These are phyloP conservation scores for Stephanodiscus triporus DNA, from an alignment of 108 stramenopile species.

Conservation along the genomic window DNA sequence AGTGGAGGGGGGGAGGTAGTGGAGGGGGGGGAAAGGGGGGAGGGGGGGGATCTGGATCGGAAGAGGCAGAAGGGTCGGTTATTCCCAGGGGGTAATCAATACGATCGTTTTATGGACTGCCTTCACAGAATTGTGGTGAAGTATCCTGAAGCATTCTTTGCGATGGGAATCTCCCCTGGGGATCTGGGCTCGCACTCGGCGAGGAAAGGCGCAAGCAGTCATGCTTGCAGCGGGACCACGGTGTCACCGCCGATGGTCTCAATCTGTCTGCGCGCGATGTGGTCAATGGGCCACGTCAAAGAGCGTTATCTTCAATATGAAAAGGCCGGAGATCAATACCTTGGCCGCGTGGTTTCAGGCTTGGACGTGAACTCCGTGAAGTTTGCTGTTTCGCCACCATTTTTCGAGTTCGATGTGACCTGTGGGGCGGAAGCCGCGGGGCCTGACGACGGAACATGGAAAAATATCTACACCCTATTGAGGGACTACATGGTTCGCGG, in stretches of 20 bases:
- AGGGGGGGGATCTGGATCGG: no score
- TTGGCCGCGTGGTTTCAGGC: conserved; percentile 7
- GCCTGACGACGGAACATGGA: not conserved
- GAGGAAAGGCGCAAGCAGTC: conserved; percentile 5
- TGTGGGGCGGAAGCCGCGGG: not conserved
- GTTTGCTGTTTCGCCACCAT: conserved; percentile 1
- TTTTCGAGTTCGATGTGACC: not conserved
- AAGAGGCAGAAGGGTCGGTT: not conserved
- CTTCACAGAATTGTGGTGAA: not conserved
- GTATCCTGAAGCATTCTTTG: not conserved
- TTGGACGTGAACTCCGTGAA: not conserved
- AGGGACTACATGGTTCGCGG: not conserved
- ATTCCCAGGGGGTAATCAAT: conserved; percentile 7
- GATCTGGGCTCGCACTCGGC: conserved; percentile 15
- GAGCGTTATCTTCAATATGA: conserved; percentile 18
- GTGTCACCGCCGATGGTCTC: conserved; percentile 23
- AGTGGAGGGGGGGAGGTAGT: no score
- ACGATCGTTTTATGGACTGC: not conserved
- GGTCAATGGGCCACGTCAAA: conserved; percentile 22
- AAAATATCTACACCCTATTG: not conserved
- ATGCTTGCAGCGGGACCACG: conserved; percentile 6
- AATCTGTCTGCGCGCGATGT: conserved; percentile 17
- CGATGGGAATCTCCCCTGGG: not conserved
- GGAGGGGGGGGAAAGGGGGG: no score
- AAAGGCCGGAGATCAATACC: conserved; percentile 28